Percentiles rank a stretch among this genome's conserved stretches.
phyloP scores from a whole-genome alignment of 2,329 filamentous ascomycete species.

The Dendryphion nanum region DNA sequence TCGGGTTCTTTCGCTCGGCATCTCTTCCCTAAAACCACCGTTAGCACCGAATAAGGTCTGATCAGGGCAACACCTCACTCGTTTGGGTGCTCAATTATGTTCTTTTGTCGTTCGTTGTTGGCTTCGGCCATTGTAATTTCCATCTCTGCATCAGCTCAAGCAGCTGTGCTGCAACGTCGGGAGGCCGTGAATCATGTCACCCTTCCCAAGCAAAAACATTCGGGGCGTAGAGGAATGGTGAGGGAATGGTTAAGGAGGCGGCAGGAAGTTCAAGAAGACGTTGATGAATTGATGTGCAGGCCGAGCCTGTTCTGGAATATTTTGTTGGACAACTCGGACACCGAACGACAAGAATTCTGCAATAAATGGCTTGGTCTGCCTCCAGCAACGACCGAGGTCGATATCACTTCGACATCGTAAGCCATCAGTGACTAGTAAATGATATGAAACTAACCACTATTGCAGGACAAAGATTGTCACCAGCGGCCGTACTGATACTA shows the following conservation, averaged over 20 bases:
- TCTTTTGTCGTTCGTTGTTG: slow-evolving; percentile 29
- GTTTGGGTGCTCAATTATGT: slow-evolving; percentile 36
- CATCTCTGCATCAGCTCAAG: slow-evolving; percentile 19
- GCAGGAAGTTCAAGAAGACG: too few species aligned
- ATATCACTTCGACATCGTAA: slow-evolving; percentile 26
- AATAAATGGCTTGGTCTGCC: slow-evolving; percentile 27
- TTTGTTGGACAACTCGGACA: slow-evolving; percentile 11
- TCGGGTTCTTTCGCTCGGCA: slow-evolving; percentile 12
- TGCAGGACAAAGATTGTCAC: slow-evolving; percentile 20
- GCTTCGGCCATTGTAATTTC: slow-evolving; percentile 31
- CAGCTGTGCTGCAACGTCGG: slow-evolving; percentile 16
- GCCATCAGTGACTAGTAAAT: neutral
- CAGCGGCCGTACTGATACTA: slow-evolving; percentile 15
- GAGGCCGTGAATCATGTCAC: too few species aligned
- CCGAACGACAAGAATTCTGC: slow-evolving; percentile 22
- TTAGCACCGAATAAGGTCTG: too few species aligned
- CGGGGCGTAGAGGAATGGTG: too few species aligned
- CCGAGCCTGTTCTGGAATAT: slow-evolving; percentile 16
- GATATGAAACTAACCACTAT: slow-evolving; percentile 6
- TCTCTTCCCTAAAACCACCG: too few species aligned
- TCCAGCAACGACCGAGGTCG: slow-evolving; percentile 19
- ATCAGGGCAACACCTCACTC: slow-evolving; percentile 32
- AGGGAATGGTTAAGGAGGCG: slow-evolving; percentile 5
- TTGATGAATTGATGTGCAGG: neutral
- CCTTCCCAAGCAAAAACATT: slow-evolving; percentile 3